Evolutionary conservation across 768 basidiomycete species (phyloP).

Genomic region (Gymnopilus junonius): DNA sequence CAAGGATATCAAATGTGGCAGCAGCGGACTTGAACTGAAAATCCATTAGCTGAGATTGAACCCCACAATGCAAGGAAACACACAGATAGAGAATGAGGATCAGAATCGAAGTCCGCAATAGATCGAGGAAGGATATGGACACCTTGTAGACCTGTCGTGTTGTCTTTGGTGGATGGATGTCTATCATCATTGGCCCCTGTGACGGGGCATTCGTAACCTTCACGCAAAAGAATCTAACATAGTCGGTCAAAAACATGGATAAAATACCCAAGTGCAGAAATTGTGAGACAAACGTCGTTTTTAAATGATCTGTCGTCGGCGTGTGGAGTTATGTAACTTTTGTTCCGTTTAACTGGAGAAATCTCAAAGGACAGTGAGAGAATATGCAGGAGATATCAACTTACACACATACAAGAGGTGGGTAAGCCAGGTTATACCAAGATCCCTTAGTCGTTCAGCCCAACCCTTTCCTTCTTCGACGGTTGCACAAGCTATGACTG

Average conservation of each 20-base stretch:
- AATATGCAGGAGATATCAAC: slow-evolving; percentile 3
- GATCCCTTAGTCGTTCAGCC: too few relatives aligned
- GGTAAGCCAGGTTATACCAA: slow-evolving; percentile 13
- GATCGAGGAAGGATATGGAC: slow-evolving; percentile 13
- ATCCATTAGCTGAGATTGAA: background rate
- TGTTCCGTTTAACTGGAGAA: slow-evolving; percentile 7
- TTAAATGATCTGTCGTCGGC: background rate
- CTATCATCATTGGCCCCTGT: slow-evolving; percentile 4
- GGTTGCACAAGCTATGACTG: slow-evolving; percentile 9
- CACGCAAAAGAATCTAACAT: slow-evolving; percentile 12
- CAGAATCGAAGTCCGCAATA: slow-evolving; percentile 6
- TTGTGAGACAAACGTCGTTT: background rate
- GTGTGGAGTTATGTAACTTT: background rate
- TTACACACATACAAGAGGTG: slow-evolving; percentile 19
- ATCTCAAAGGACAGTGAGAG: background rate
- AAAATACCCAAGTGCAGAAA: too few relatives aligned
- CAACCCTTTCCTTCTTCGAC: slow-evolving; percentile 8
- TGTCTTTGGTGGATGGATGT: slow-evolving; percentile 5
- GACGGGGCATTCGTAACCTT: slow-evolving; percentile 14
- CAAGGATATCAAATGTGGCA: slow-evolving; percentile 13
- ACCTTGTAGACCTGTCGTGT: background rate
- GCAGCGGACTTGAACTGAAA: slow-evolving; percentile 15
- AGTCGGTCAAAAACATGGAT: slow-evolving; percentile 1
- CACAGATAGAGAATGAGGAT: slow-evolving; percentile 9
- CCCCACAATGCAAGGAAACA: background rate